Conservation (phyloP, 2,329 filamentous ascomycete species). For the Fusarium subglutinans region DNA sequence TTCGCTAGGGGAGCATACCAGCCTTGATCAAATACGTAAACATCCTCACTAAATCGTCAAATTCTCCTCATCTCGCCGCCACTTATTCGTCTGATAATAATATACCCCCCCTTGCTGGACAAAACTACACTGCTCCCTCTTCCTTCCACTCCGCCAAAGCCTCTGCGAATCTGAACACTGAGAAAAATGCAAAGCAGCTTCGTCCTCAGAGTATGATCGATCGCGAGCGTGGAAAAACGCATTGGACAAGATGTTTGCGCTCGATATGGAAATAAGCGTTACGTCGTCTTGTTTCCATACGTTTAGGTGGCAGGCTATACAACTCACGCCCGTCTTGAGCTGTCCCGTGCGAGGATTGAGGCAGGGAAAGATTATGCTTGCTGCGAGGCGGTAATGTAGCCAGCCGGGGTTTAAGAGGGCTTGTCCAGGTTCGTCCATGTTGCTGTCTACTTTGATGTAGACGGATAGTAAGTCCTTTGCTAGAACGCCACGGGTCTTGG, state of each 20-base stretch:
- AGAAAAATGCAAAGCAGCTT: neutral
- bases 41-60: accelerated
- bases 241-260: neutral
- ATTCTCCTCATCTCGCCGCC: neutral
- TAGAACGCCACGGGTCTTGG: neutral
- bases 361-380: neutral
- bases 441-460: accelerated
- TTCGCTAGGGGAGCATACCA: neutral
- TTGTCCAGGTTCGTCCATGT: accelerated
- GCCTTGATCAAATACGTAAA: accelerated
- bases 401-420: neutral
- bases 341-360: neutral
- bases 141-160: accelerated
- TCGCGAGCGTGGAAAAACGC: neutral
- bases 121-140: accelerated
- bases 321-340: neutral
- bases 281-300: neutral
- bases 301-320: neutral
- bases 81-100: accelerated
- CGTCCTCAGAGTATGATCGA: neutral
- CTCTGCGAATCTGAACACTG: neutral
- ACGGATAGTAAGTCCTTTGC: neutral
- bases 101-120: neutral
- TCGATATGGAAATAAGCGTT: neutral
- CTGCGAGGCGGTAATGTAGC: neutral